A percentile compares a stretch with the other conserved stretches of the same genome.
Conservation (phyloP, 1,284 basidiomycete genomes). For the Schizopora paradoxa region DNA sequence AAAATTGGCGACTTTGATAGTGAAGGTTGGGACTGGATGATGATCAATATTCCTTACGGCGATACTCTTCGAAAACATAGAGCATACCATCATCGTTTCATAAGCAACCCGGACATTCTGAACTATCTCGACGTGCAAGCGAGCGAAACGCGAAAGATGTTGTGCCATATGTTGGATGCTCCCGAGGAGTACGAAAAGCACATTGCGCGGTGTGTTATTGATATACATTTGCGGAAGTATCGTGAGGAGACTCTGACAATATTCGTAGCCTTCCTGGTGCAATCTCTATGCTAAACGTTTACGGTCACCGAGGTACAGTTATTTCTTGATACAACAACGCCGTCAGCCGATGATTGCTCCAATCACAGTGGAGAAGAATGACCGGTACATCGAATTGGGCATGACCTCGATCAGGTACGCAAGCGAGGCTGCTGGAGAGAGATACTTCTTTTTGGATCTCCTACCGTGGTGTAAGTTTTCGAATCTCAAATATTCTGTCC, state of each 20-base stretch:
- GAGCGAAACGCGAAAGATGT: not conserved
- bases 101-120: slow-evolving; percentile 2
- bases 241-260: slow-evolving; percentile 2
- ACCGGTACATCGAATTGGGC: slow-evolving; percentile 10
- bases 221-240: not conserved
- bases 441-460: too few species aligned
- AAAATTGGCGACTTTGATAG: too few species aligned
- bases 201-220: slow-evolving; percentile 1
- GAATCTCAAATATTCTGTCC: too few species aligned
- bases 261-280: not conserved
- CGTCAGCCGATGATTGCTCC: not conserved
- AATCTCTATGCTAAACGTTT: not conserved
- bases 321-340: not conserved
- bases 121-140: slow-evolving; percentile 3
- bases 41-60: slow-evolving; percentile 5
- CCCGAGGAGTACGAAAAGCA: slow-evolving; percentile 1
- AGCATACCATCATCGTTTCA: slow-evolving; percentile 6
- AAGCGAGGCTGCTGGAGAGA: too few species aligned
- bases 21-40: slow-evolving; percentile 4
- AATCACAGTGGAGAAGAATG: slow-evolving; percentile 1
- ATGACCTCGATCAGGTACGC: too few species aligned
- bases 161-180: not conserved
- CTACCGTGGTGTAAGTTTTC: too few species aligned
- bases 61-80: slow-evolving; percentile 8
- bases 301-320: not conserved